Evolutionary conservation across 805 yeast genomes (phyloP), one percentile per base, ranked within the genome.

Genomic region (Lachancea meyersii): DNA sequence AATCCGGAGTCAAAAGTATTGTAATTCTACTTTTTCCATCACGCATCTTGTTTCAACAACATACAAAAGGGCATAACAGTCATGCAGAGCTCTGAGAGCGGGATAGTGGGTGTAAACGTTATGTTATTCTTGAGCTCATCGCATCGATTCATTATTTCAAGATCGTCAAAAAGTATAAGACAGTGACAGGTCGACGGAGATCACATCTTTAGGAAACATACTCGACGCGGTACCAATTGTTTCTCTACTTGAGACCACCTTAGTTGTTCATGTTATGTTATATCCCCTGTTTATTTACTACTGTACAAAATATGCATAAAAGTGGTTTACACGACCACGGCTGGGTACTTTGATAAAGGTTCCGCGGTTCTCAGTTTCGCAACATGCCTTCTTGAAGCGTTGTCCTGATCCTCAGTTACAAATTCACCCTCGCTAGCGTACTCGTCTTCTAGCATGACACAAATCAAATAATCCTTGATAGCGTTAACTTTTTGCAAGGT

Each of bases 391-490:
- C 16, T n/a, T 14, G 32, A 10, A 10, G 17, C 4, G 32, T 10
- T 16, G 19, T 4, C 19, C 32, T 30, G 17, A 13, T 26, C 33
- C 23, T 13, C 24, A 10, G 33, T 16, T 11, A n/a, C 16, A 17
- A n/a, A 21, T 5, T 31, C 42, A 11, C 30, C 32, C 16, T 38
- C 35, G 10, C 17, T 23, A 13, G 20, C 35, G 31, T 28, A 41
- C 18, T 41, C 40, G n/a, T 59, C 58, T 43, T 61, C 65, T 31
- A 58, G 40, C 36, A 60, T 39, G 11, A 53, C 45, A 36, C 64
- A 61, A 14, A 60, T 38, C 35, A 58, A 40, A 41, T 58, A 61
- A 46, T 60, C 64, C 30, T 46, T 55, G 16, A 60, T 50, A 19
- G 55, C 35, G 27, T 54, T 50, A 14, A 58, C 61, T 16, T 43